Percentiles rank a stretch among this genome's conserved stretches.
phyloP scores from a whole-genome alignment of 305 asterid genomes.

The Euphrasia arctica region DNA sequence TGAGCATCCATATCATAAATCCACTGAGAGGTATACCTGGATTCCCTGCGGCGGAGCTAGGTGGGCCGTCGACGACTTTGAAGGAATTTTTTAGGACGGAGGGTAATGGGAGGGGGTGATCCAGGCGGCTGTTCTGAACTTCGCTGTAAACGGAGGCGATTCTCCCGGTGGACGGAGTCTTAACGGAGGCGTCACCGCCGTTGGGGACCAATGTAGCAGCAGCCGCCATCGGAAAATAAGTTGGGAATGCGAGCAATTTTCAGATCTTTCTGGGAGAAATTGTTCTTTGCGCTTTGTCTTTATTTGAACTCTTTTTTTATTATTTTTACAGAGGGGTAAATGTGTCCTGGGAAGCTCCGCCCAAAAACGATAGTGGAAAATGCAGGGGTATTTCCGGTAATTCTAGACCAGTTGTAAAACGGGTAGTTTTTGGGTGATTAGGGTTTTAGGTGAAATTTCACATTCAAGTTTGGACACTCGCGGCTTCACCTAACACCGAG shows the following conservation, averaged over 20 bases:
- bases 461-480: too few relatives aligned
- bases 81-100: constrained; percentile 65
- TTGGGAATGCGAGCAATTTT: constrained; percentile 24
- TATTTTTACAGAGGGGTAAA: constrained; percentile 24
- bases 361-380: constrained; percentile 4
- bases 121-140: constrained; percentile 87
- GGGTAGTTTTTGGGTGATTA: constrained; percentile 7
- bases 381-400: constrained; percentile 28
- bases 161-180: constrained; percentile 55
- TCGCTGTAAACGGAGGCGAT: constrained; percentile 71
- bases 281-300: constrained; percentile 12
- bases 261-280: constrained; percentile 30
- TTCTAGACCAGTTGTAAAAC: not conserved
- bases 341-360: constrained; percentile 33
- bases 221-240: constrained; percentile 47
- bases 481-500: too few relatives aligned
- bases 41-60: constrained; percentile 89
- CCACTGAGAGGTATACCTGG: constrained; percentile 48
- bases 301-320: not conserved
- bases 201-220: constrained; percentile 49
- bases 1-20: constrained; percentile 15
- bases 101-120: constrained; percentile 86
- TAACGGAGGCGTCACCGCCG: constrained; percentile 45
- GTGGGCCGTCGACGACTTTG: constrained; percentile 73
- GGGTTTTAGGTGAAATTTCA: constrained; percentile 24